phyloP scores from a whole-genome alignment of 306 rosid species.

The Medicago ruthenica region DNA sequence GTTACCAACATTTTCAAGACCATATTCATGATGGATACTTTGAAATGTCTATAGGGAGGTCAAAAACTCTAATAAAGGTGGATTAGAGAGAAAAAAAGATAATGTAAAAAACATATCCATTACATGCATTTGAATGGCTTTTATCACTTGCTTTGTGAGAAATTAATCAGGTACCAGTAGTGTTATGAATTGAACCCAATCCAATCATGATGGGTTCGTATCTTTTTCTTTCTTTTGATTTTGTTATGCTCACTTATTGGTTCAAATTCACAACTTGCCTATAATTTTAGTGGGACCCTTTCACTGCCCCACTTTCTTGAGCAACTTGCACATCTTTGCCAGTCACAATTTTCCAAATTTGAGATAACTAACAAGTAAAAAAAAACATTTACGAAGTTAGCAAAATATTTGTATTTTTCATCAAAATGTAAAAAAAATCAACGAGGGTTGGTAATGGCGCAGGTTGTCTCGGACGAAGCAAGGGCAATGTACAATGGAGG shows the following conservation, averaged over 20 bases:
- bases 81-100: not conserved
- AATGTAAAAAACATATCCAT: not conserved
- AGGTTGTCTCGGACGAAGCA: conserved; percentile 95
- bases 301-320: not conserved
- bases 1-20: no score
- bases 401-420: not conserved
- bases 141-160: not conserved
- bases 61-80: not conserved
- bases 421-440: not conserved
- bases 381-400: not conserved
- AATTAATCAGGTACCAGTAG: not conserved
- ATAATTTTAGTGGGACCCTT: not conserved
- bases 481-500: conserved; percentile 97
- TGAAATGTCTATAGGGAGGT: no score
- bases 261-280: conserved; percentile 38
- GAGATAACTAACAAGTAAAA: not conserved
- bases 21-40: no score
- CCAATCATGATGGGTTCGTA: not conserved
- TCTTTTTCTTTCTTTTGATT: not conserved
- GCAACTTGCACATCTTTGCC: conserved; percentile 41
- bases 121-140: not conserved
- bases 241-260: conserved; percentile 24
- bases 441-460: conserved; percentile 17
- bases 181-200: not conserved
- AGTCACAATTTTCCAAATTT: conserved; percentile 2